phyloP scores from a whole-genome alignment of 1,284 basidiomycete genomes.

The Baeospora myosura region DNA sequence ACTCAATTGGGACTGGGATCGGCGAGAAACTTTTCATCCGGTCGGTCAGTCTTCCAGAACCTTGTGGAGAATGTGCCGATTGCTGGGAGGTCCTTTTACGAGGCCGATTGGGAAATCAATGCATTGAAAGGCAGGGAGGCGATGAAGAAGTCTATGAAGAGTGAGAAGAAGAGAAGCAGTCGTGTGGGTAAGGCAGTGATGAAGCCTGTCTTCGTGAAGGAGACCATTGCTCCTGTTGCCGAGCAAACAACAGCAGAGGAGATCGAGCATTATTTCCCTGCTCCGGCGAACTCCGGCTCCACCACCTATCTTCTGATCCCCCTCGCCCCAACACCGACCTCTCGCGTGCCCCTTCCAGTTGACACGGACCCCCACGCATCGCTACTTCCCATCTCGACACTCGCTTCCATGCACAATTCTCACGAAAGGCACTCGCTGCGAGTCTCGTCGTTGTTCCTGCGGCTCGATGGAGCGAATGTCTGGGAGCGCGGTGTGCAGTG shows the following conservation, averaged over 20 bases:
- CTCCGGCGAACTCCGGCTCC: constrained; percentile 32
- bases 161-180: constrained; percentile 16
- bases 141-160: constrained; percentile 25
- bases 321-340: constrained; percentile 61
- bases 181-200: constrained; percentile 24
- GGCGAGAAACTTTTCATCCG: constrained; percentile 64
- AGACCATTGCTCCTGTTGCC: constrained; percentile 10
- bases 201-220: constrained; percentile 22
- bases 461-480: constrained; percentile 57
- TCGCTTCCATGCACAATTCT: constrained; percentile 43
- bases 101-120: constrained; percentile 61
- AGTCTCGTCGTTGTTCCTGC: constrained; percentile 60
- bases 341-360: constrained; percentile 48
- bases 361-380: constrained; percentile 22
- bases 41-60: constrained; percentile 68
- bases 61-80: constrained; percentile 70
- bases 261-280: constrained; percentile 55
- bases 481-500: constrained; percentile 56
- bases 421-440: constrained; percentile 52
- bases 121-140: constrained; percentile 36
- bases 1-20: constrained; percentile 65
- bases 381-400: constrained; percentile 48
- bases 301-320: constrained; percentile 66
- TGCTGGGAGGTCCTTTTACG: constrained; percentile 57
- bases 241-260: constrained; percentile 26